Evolutionary conservation across 768 basidiomycete genomes (phyloP).

Genomic region (Amanita pseudoporphyria): DNA sequence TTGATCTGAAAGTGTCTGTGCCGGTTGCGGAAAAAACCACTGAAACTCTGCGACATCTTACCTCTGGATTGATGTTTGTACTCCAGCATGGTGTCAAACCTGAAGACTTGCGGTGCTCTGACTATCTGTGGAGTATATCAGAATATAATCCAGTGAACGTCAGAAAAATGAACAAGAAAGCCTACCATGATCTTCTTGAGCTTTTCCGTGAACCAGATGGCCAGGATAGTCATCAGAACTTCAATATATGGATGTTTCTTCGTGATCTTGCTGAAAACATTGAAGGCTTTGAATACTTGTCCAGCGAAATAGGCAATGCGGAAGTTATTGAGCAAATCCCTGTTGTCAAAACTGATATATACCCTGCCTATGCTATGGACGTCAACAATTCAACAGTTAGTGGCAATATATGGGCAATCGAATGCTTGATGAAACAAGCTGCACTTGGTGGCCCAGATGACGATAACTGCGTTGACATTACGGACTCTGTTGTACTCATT

Average conservation of each 20-base stretch:
- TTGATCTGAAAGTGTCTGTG: constrained; percentile 9
- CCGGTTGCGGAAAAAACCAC: constrained; percentile 12
- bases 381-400: constrained; percentile 8
- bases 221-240: background rate
- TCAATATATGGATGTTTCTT: constrained; percentile 2
- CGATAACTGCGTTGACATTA: constrained; percentile 4
- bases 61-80: constrained; percentile 15
- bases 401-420: constrained; percentile 10
- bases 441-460: background rate
- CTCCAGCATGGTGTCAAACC: constrained; percentile 14
- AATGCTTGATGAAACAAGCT: constrained; percentile 1
- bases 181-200: background rate
- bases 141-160: constrained; percentile 6
- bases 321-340: constrained; percentile 11
- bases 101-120: constrained; percentile 13
- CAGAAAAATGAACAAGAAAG: constrained; percentile 7
- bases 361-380: constrained; percentile 2
- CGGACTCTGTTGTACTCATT: background rate
- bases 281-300: background rate
- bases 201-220: background rate
- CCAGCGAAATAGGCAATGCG: constrained; percentile 1
- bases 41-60: constrained; percentile 16
- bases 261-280: constrained; percentile 4
- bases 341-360: no score
- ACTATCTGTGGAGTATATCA: constrained; percentile 13